A percentile compares a stretch with the other conserved stretches of the same genome.
Evolutionary conservation across 768 basidiomycete genomes (phyloP).

Genomic region (Tulasnella sp.): DNA sequence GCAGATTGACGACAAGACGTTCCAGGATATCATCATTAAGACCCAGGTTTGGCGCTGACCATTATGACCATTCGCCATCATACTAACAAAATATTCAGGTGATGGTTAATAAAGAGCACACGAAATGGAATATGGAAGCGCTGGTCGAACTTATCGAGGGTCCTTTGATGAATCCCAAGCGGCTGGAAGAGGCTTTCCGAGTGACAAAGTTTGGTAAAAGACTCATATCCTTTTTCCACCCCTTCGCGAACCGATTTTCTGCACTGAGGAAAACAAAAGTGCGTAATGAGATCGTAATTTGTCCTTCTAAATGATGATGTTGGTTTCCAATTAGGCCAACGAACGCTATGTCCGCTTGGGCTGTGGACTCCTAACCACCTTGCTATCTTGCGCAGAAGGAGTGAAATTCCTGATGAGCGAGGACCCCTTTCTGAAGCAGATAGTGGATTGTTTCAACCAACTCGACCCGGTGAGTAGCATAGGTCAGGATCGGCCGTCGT

Average conservation of each 20-base stretch:
- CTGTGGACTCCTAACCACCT: constrained; percentile 65
- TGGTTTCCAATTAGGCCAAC: constrained; percentile 42
- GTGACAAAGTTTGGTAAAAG: constrained; percentile 80
- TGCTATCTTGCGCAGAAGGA: constrained; percentile 75
- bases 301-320: neutral
- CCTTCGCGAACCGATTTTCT: constrained; percentile 72
- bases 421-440: constrained; percentile 73
- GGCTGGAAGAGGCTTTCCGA: constrained; percentile 90
- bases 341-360: constrained; percentile 78
- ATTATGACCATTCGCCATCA: neutral
- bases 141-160: constrained; percentile 85
- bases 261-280: constrained; percentile 64
- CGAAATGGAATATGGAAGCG: constrained; percentile 86
- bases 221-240: constrained; percentile 88
- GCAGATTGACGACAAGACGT: constrained; percentile 91
- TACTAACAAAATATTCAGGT: constrained; percentile 36
- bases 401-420: constrained; percentile 66
- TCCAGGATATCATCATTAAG: constrained; percentile 72
- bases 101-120: constrained; percentile 74
- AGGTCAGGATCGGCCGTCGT: neutral
- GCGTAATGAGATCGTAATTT: neutral
- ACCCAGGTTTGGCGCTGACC: constrained; percentile 48
- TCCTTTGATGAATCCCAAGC: constrained; percentile 76
- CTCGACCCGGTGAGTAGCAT: constrained; percentile 65
- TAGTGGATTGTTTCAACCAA: constrained; percentile 78